A percentile compares a stretch with the other conserved stretches of the same genome.
These are phyloP conservation scores for Sutorius eximius DNA, from an alignment of 1,284 basidiomycete genomes.

Conservation along the genomic window DNA sequence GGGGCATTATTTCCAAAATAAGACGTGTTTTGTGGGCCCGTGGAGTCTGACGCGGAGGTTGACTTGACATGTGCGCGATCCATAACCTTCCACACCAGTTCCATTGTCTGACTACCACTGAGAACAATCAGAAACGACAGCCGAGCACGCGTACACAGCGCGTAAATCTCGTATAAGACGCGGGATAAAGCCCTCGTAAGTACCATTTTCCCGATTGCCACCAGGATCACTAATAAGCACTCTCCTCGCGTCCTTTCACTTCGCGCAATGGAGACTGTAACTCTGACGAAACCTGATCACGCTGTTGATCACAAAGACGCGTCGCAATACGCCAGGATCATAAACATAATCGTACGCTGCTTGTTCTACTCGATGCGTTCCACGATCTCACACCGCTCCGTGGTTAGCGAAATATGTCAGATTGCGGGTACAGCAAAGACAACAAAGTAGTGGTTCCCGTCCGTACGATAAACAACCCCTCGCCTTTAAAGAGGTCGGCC, in stretches of 20 bases:
- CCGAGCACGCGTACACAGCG: background rate
- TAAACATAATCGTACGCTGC: conserved; percentile 1
- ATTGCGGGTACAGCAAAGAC: background rate
- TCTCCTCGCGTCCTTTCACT: background rate
- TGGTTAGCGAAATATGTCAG: background rate
- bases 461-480: background rate
- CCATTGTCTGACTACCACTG: background rate
- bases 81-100: too few relatives aligned
- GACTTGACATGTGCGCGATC: too few relatives aligned
- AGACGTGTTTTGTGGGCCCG: too few relatives aligned
- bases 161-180: background rate
- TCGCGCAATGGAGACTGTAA: background rate
- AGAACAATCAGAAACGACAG: background rate
- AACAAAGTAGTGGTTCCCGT: background rate
- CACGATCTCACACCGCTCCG: background rate
- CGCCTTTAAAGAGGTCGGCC: background rate
- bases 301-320: background rate
- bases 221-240: background rate
- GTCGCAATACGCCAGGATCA: background rate
- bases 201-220: background rate
- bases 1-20: too few relatives aligned
- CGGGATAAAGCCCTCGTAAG: background rate
- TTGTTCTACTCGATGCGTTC: background rate
- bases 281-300: too few relatives aligned
- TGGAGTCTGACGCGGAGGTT: too few relatives aligned